Base-by-base conservation (phyloP, 2,329 filamentous ascomycete species). In the Aspergillus floridensis region DNA sequence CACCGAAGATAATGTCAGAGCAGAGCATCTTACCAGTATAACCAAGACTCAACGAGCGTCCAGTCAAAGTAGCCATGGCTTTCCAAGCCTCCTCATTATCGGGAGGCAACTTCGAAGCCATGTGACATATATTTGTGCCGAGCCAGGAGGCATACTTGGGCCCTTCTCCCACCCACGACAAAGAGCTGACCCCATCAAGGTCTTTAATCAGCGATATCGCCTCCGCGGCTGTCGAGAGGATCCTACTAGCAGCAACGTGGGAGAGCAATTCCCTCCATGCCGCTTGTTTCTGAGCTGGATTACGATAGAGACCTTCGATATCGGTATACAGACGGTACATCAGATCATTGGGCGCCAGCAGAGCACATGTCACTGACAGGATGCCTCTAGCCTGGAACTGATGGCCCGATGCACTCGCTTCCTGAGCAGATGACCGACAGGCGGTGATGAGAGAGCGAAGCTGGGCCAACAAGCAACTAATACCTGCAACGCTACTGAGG, bases 381-480 rank as follows among this genome's bases (percentile, higher is more conserved):
- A 71, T 59, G 58, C 77, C 73, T 58, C 65, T 67, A 46, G 78
- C 69, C n/a, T 72, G 62, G 7, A 72, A 59, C 26, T 73, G 61
- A 61, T 66, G 64, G 57, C 66, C 69, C 50, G 76, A 75, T 57
- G 72, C 74, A 53, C 76, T 68, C 16, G 68, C 66, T 56, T 70
- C 59, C 31, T 71, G 65, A 47, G 67, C 60, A 32, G 66, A 63
- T 46, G 65, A 65, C 19, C 65, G 65, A 38, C 63, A 61, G 11
- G 64, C 59, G 56, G 69, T 61, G 52, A 88, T 81, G 19, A 91
- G 77, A 21, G 83, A 80, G 60, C 85, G 86, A 31, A 96, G 77
- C 56, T 88, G 86, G n/a, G 87, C 82, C 10, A 92, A 73, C 29
- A 93, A 71, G n/a, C 90, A 89, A 62, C 92, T 93, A 32, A 96